Evolutionary conservation across 306 rosid genomes (phyloP).

Genomic region (Dryas octopetala): DNA sequence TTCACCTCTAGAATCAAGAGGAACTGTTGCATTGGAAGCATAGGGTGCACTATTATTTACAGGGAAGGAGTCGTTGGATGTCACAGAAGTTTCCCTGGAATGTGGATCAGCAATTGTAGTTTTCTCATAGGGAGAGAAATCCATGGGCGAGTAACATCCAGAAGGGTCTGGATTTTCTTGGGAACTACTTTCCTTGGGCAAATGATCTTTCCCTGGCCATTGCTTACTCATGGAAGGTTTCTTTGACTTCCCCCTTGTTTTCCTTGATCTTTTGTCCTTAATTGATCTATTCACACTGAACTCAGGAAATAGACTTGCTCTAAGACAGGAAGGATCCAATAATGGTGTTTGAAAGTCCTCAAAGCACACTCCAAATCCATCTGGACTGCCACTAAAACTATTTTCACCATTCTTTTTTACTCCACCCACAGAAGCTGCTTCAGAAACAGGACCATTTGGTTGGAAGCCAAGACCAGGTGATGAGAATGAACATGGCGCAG

Average conservation of each 20-base stretch:
- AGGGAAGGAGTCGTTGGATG: conserved; percentile 31
- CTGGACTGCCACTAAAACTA: conserved; percentile 39
- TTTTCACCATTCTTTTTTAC: conserved; percentile 25
- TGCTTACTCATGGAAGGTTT: conserved; percentile 45
- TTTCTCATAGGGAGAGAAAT: conserved; percentile 84
- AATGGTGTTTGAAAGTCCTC: conserved; percentile 48
- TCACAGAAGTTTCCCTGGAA: conserved; percentile 35
- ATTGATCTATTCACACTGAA: conserved; percentile 40
- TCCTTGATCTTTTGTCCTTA: conserved; percentile 57
- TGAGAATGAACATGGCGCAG: conserved; percentile 41
- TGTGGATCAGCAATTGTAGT: conserved; percentile 38
- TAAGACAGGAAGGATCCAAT: conserved; percentile 66
- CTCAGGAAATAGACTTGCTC: conserved; percentile 61
- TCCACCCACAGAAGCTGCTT: conserved; percentile 25
- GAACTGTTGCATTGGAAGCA: conserved; percentile 32
- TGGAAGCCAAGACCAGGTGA: conserved; percentile 32
- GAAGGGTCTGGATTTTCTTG: conserved; percentile 49
- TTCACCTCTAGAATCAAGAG: conserved; percentile 36
- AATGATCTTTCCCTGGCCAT: conserved; percentile 33
- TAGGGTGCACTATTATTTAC: conserved; percentile 22
- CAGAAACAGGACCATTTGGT: conserved; percentile 29
- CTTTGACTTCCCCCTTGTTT: conserved; percentile 50
- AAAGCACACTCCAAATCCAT: conserved; percentile 37
- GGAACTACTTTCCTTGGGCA: conserved; percentile 43
- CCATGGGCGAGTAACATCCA: conserved; percentile 79